Evolutionary conservation across 2,329 filamentous ascomycete species (phyloP).

Genomic region (Epichloe festucae): DNA sequence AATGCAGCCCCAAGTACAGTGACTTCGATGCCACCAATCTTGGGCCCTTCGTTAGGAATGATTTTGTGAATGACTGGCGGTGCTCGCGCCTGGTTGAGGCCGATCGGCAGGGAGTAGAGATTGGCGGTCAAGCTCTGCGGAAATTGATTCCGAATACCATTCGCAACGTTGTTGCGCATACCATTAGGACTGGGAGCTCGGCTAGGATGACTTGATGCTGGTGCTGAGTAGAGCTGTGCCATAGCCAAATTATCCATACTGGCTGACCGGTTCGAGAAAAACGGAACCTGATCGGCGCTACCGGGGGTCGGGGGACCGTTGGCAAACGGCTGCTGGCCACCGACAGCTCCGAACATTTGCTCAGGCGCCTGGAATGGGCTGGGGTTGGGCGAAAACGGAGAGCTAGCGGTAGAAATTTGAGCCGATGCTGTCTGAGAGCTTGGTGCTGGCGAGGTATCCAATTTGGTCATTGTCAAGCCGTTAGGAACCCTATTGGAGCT

Average conservation of each 20-base stretch:
- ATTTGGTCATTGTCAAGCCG: slow-evolving; percentile 67
- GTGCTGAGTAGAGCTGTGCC: slow-evolving; percentile 56
- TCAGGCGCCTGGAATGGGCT: slow-evolving; percentile 32
- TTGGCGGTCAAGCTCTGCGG: slow-evolving; percentile 33
- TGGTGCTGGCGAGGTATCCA: slow-evolving; percentile 45
- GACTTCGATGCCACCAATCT: slow-evolving; percentile 74
- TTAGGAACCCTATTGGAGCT: slow-evolving; percentile 57
- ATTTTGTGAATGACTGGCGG: slow-evolving; percentile 63
- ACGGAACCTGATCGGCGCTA: slow-evolving; percentile 45
- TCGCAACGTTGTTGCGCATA: slow-evolving; percentile 32
- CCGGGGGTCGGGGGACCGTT: slow-evolving; percentile 58
- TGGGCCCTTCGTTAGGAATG: slow-evolving; percentile 71
- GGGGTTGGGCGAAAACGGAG: slow-evolving; percentile 39
- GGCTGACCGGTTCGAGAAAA: slow-evolving; percentile 44
- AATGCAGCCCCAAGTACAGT: slow-evolving; percentile 74
- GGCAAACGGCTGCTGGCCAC: slow-evolving; percentile 30
- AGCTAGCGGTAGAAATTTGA: slow-evolving; percentile 30
- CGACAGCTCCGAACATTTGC: slow-evolving; percentile 30
- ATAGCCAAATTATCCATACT: slow-evolving; percentile 54
- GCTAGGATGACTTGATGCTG: slow-evolving; percentile 60
- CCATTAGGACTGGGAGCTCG: slow-evolving; percentile 61
- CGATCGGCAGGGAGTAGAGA: slow-evolving; percentile 37
- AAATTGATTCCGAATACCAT: slow-evolving; percentile 30
- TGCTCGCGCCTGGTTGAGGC: slow-evolving; percentile 32
- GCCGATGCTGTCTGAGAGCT: slow-evolving; percentile 22